Evolutionary conservation across 2,329 filamentous ascomycete species (phyloP).

Genomic region (Colletotrichum destructivum): DNA sequence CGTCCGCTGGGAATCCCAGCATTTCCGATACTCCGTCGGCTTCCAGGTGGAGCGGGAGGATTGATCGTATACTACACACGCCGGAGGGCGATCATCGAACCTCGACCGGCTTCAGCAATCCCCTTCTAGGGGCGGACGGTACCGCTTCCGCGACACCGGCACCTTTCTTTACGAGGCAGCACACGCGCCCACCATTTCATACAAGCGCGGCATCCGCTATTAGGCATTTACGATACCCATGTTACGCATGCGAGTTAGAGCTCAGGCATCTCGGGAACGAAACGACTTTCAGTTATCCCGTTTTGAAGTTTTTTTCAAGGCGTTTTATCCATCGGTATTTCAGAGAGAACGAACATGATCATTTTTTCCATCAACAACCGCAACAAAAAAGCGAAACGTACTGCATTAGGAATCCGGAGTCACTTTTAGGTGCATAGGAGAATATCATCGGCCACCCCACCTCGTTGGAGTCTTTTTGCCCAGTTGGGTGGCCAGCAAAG

Average conservation of each 20-base stretch:
- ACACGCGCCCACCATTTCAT: conserved; percentile 1
- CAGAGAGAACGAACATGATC: background rate
- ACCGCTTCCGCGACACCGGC: background rate
- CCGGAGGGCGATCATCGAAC: background rate
- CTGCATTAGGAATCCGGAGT: conserved; percentile 12
- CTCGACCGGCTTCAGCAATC: too few relatives aligned
- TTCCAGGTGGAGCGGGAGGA: conserved; percentile 79
- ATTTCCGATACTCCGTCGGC: conserved; percentile 82
- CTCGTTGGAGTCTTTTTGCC: conserved; percentile 11
- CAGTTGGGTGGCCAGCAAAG: background rate
- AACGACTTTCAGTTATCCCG: background rate
- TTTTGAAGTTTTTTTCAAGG: background rate
- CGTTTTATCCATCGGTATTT: background rate
- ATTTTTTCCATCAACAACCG: background rate
- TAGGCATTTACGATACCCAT: conserved; percentile 46
- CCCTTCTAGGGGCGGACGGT: background rate
- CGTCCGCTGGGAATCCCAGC: conserved; percentile 75
- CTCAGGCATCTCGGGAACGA: conserved; percentile 3
- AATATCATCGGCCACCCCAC: conserved; percentile 5
- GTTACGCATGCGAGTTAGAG: conserved; percentile 29
- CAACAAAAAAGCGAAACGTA: conserved; percentile 1
- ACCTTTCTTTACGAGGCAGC: background rate
- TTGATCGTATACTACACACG: conserved; percentile 39
- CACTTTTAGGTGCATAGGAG: conserved; percentile 38
- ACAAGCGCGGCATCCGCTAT: conserved; percentile 43